Percentiles rank a stretch among this genome's conserved stretches.
These are phyloP conservation scores for Kokia cookei DNA, from an alignment of 441 rosid species.

Conservation along the genomic window DNA sequence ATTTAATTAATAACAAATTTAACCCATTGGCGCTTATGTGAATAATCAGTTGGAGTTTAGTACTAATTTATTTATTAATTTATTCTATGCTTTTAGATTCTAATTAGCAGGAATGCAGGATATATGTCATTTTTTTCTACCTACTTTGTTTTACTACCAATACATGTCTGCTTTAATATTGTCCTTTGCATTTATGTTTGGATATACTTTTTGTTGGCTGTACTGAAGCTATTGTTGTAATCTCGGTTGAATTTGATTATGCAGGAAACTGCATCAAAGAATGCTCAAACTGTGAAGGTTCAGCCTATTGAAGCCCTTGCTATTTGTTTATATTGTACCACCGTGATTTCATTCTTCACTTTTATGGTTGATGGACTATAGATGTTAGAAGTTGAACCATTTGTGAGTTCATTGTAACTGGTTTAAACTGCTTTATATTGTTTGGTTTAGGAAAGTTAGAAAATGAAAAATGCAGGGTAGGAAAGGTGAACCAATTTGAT, in stretches of 20 bases:
- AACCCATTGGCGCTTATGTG: neutral
- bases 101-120: no score
- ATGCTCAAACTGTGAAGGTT: constrained; percentile 58
- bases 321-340: neutral
- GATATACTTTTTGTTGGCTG: neutral
- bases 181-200: neutral
- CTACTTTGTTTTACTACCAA: neutral
- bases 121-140: neutral
- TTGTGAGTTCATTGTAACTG: no score
- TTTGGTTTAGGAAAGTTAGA: no score
- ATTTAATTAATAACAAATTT: neutral
- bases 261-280: constrained; percentile 62
- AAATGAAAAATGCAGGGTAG: no score
- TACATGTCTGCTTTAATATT: neutral
- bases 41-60: neutral
- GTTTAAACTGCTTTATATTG: no score
- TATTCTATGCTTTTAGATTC: neutral
- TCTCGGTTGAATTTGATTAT: constrained; percentile 14
- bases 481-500: no score
- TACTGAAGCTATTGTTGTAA: neutral
- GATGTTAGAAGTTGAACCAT: no score
- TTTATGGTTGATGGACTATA: no score
- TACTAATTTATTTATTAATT: neutral
- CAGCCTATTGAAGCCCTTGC: constrained; percentile 90
- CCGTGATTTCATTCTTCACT: no score